A percentile compares a stretch with the other conserved stretches of the same genome.
phyloP scores from a whole-genome alignment of 768 basidiomycete genomes.

The Xerocomellus intermedius region DNA sequence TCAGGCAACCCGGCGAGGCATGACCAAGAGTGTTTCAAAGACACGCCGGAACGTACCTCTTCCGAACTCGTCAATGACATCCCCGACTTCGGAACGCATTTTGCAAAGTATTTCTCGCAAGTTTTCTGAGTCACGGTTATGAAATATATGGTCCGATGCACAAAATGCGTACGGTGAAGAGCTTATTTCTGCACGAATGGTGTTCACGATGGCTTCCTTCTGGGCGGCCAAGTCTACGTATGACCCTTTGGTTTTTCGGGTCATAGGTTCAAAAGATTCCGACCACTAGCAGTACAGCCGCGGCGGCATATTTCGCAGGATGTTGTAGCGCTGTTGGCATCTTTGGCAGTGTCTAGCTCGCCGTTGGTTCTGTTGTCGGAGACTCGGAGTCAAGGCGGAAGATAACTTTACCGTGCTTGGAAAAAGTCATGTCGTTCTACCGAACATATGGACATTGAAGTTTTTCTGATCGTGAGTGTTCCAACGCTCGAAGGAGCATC shows the following conservation, averaged over 20 bases:
- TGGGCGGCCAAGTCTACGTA: constrained; percentile 37
- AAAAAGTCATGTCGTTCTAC: no score
- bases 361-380: neutral
- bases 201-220: constrained; percentile 52
- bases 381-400: neutral
- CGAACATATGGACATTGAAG: no score
- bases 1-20: constrained; percentile 33
- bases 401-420: no score
- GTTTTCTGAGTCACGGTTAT: constrained; percentile 53
- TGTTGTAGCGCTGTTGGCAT: neutral
- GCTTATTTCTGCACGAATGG: constrained; percentile 68
- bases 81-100: constrained; percentile 77
- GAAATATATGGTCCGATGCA: neutral
- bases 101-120: constrained; percentile 73
- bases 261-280: neutral
- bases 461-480: no score
- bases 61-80: constrained; percentile 66
- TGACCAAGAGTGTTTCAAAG: neutral
- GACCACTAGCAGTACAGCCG: neutral
- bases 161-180: constrained; percentile 59
- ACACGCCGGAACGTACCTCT: constrained; percentile 46
- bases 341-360: neutral
- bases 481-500: no score
- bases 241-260: neutral
- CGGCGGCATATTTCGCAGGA: neutral